A percentile compares a stretch with the other conserved stretches of the same genome.
These are phyloP conservation scores for Alnus glutinosa DNA, from an alignment of 306 rosid genomes.

Conservation along the genomic window DNA sequence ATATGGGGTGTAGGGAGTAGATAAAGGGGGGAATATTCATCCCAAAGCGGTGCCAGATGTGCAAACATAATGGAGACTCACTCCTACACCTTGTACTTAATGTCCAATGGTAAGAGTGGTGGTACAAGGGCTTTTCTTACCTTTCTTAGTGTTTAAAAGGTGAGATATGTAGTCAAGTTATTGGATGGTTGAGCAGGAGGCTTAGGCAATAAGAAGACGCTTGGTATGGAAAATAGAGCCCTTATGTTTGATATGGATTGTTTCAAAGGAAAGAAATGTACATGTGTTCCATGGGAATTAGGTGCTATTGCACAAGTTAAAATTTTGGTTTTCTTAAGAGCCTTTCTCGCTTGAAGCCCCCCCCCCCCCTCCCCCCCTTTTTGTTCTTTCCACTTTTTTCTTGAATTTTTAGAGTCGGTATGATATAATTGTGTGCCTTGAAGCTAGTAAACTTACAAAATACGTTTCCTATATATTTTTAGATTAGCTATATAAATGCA, in stretches of 20 bases:
- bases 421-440: too few species aligned
- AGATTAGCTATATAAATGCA: neutral
- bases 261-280: neutral
- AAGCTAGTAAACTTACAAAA: too few species aligned
- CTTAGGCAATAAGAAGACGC: neutral
- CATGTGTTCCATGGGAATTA: neutral
- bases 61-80: neutral
- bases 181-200: neutral
- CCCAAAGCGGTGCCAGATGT: too few species aligned
- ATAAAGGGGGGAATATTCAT: too few species aligned
- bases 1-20: too few species aligned
- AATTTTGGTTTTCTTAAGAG: neutral
- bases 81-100: neutral
- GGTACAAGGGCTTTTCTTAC: neutral
- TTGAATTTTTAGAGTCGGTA: too few species aligned
- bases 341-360: too few species aligned
- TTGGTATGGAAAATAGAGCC: neutral
- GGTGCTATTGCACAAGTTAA: neutral
- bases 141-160: neutral
- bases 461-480: neutral
- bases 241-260: neutral
- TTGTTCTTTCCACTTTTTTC: too few species aligned
- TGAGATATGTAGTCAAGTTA: neutral
- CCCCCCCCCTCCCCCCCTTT: too few species aligned
- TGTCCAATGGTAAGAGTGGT: neutral